These are phyloP conservation scores for Penicillium rolfsii DNA, from an alignment of 2,329 filamentous ascomycete species.

Conservation along the genomic window DNA sequence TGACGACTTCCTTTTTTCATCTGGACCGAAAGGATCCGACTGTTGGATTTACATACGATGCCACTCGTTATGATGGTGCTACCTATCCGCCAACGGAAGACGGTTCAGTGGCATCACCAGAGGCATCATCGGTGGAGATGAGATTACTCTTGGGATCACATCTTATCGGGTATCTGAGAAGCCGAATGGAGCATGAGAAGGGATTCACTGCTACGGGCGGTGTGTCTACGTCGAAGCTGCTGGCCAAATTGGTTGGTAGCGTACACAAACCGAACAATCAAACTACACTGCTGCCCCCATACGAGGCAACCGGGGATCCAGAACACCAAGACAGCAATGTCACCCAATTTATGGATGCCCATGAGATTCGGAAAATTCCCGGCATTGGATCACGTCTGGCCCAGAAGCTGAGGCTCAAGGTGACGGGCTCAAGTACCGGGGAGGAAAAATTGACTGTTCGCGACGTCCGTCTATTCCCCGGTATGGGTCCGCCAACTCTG, in stretches of 20 bases:
- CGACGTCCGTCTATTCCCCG: conserved; percentile 65
- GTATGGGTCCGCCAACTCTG: conserved; percentile 66
- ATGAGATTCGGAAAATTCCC: conserved; percentile 78
- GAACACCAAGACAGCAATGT: conserved; percentile 53
- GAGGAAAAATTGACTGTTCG: conserved; percentile 65
- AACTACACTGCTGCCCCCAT: conserved; percentile 76
- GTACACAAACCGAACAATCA: conserved; percentile 85
- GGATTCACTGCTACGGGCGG: conserved; percentile 89
- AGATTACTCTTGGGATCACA: conserved; percentile 79
- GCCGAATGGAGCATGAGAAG: conserved; percentile 71
- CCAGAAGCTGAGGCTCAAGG: conserved; percentile 65
- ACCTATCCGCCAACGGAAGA: conserved; percentile 51
- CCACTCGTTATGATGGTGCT: conserved; percentile 67
- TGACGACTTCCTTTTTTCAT: conserved; percentile 76
- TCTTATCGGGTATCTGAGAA: conserved; percentile 73
- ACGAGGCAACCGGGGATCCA: conserved; percentile 39
- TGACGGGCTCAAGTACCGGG: conserved; percentile 52
- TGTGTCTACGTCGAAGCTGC: conserved; percentile 81
- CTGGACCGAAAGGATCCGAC: conserved; percentile 74
- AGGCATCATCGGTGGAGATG: conserved; percentile 48
- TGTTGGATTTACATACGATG: conserved; percentile 78
- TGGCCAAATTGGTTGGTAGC: conserved; percentile 83
- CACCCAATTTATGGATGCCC: conserved; percentile 70
- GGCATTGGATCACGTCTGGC: conserved; percentile 83
- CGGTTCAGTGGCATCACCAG: conserved; percentile 16